Evolutionary conservation across 2,329 filamentous ascomycete species (phyloP).

Genomic region (Xylaria hypoxylon): DNA sequence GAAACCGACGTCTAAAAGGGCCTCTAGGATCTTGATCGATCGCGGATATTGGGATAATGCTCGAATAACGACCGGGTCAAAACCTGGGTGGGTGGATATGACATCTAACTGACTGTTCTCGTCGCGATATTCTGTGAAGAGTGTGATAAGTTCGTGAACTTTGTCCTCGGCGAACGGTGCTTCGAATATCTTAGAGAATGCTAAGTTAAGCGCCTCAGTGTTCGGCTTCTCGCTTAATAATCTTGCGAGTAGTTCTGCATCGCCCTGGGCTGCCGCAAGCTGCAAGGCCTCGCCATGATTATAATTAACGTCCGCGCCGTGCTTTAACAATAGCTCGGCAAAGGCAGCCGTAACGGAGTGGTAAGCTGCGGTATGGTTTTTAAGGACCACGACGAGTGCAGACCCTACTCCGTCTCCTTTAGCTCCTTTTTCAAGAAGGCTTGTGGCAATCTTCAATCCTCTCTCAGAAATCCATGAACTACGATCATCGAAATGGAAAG

Average conservation of each 20-base stretch:
- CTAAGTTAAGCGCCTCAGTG: constrained; percentile 62
- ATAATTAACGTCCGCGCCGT: constrained; percentile 62
- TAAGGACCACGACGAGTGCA: constrained; percentile 61
- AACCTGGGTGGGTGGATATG: constrained; percentile 57
- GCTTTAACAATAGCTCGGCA: constrained; percentile 56
- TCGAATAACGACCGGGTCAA: constrained; percentile 62
- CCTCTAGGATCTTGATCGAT: constrained; percentile 63
- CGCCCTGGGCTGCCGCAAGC: constrained; percentile 64
- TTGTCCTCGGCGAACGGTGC: constrained; percentile 62
- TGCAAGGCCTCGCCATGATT: constrained; percentile 66
- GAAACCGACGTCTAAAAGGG: constrained; percentile 67
- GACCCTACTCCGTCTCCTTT: constrained; percentile 59
- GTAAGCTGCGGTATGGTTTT: constrained; percentile 55
- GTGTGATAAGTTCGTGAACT: constrained; percentile 61
- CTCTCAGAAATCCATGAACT: constrained; percentile 60
- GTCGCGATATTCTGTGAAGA: constrained; percentile 64
- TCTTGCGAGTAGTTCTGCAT: constrained; percentile 61
- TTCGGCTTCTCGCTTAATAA: constrained; percentile 64
- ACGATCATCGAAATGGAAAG: constrained; percentile 57
- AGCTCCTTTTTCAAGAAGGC: constrained; percentile 63
- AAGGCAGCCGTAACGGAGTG: constrained; percentile 59
- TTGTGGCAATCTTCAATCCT: constrained; percentile 60
- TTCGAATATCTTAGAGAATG: constrained; percentile 68
- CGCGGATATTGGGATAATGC: constrained; percentile 67
- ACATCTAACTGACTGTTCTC: constrained; percentile 64